phyloP scores from a whole-genome alignment of 225 moss, liverwort and hornwort species.

The Pseudisothecium myosuroides region DNA sequence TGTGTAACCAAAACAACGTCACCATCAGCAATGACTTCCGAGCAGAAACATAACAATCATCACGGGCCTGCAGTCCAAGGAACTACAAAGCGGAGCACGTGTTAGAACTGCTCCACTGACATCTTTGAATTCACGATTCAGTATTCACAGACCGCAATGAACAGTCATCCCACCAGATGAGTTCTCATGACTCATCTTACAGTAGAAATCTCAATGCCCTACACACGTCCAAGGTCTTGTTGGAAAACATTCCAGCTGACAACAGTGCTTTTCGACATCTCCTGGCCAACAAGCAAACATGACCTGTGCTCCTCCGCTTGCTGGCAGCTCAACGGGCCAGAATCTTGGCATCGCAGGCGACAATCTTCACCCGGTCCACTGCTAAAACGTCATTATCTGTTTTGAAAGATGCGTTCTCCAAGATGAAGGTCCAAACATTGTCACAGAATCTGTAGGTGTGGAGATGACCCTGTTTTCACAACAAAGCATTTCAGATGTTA shows the following conservation, averaged over 20 bases:
- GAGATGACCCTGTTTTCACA: constrained; percentile 66
- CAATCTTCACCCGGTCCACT: constrained; percentile 95
- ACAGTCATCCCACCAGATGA: neutral
- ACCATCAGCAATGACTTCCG: neutral
- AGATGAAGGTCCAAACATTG: constrained; percentile 95
- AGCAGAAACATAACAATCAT: neutral
- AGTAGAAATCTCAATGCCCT: constrained; percentile 1
- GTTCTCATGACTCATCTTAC: neutral
- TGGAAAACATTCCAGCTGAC: neutral
- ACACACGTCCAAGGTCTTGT: neutral
- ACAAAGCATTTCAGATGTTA: neutral
- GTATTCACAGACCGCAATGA: constrained; percentile 2
- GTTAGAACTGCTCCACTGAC: neutral
- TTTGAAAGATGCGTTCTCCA: constrained; percentile 85
- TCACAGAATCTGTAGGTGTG: constrained; percentile 96
- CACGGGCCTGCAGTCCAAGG: neutral
- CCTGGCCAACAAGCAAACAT: neutral
- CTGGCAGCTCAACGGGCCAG: constrained; percentile 36
- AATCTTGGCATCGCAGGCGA: constrained; percentile 96
- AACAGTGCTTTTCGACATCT: neutral
- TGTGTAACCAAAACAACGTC: neutral
- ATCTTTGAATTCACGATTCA: neutral
- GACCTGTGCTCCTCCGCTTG: neutral
- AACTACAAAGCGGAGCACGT: neutral
- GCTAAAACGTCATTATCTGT: constrained; percentile 43